Base-by-base conservation (phyloP, 768 basidiomycete species). In the Clathrus columnatus region DNA sequence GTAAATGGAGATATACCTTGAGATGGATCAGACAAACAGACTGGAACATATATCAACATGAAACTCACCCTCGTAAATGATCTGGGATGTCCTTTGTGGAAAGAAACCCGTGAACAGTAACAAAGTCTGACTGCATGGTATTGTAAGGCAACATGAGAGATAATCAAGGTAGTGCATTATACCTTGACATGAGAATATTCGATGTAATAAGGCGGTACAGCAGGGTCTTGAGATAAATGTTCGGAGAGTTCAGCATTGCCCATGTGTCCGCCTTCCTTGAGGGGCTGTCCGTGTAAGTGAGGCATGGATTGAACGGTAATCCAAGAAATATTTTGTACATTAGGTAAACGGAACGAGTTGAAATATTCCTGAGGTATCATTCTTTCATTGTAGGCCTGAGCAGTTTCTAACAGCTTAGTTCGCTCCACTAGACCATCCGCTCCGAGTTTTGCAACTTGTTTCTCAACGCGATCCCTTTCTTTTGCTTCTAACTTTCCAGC, bases 131-230 rank as follows among this genome's bases (percentile, higher is more conserved):
- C 89, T 96, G 59, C 36, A 36, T 14, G 36, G 7, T n/a, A 36
- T 36, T 11, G n/a, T n/a, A 11, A 47, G 17, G 2, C 6, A 30
- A 24, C 7, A 16, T 14, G 36, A 36, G n/a, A 4, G 2, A 11
- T 11, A 36, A 14, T 3, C 11, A 36, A 14, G 36, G 14, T 36
- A 14, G 10, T 11, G n/a, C 36, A 36, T 42, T 48, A n/a, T n/a
- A 88, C 93, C 74, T 91, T 80, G 48, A 95, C 91, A 67, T 94
- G 90, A 62, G 96, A 88, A 64, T 91, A 99, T 64, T 96, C 86
- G 8, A 95, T 81, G 66, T 93, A 94, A 72, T 92, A 94, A 5
- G 95, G 83, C 29, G 94, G 66, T 2, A 77, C 66, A 1, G 74
- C 65, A 2, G 84, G 85, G 61, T 96, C 92, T 2, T 71, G 66